Evolutionary conservation across 2,329 filamentous ascomycete genomes (phyloP).

Genomic region (Aspergillus persii): DNA sequence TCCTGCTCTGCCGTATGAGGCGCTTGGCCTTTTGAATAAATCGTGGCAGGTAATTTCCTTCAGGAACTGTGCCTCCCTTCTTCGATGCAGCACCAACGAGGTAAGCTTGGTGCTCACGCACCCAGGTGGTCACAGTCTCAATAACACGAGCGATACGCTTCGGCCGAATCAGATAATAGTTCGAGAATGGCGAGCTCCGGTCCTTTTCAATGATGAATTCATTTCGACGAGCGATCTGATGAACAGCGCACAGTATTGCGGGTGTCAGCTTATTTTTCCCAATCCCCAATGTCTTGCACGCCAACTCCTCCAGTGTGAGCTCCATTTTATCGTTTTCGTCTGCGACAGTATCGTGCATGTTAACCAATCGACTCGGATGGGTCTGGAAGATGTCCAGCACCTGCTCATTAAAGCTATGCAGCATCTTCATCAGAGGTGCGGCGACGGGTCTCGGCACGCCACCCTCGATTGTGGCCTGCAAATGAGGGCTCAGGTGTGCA

Average conservation of each 20-base stretch:
- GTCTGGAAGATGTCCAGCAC: constrained; percentile 34
- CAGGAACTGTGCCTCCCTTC: constrained; percentile 23
- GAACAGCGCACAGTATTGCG: constrained; percentile 35
- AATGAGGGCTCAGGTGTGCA: constrained; percentile 25
- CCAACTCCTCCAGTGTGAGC: constrained; percentile 39
- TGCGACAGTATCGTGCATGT: constrained; percentile 39
- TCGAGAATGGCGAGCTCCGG: constrained; percentile 32
- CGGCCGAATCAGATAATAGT: constrained; percentile 51
- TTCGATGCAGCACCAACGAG: constrained; percentile 18
- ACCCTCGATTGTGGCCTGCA: constrained; percentile 40
- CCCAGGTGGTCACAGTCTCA: constrained; percentile 54
- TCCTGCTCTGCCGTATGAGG: constrained; percentile 42
- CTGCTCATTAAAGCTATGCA: constrained; percentile 35
- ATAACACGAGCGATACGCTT: constrained; percentile 50
- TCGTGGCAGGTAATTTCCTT: constrained; percentile 36
- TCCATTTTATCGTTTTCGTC: constrained; percentile 34
- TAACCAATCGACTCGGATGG: constrained; percentile 34
- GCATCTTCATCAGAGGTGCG: constrained; percentile 33
- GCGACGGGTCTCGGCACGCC: constrained; percentile 41
- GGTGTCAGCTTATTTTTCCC: constrained; percentile 29
- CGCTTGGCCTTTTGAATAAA: constrained; percentile 47
- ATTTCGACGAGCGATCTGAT: constrained; percentile 30
- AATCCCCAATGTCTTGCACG: constrained; percentile 33
- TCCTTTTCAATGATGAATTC: constrained; percentile 37
- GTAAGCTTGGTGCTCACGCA: constrained; percentile 50